These are phyloP conservation scores for Phytophthora parvispora DNA, from an alignment of 352 stramenopile genomes.

Conservation along the genomic window DNA sequence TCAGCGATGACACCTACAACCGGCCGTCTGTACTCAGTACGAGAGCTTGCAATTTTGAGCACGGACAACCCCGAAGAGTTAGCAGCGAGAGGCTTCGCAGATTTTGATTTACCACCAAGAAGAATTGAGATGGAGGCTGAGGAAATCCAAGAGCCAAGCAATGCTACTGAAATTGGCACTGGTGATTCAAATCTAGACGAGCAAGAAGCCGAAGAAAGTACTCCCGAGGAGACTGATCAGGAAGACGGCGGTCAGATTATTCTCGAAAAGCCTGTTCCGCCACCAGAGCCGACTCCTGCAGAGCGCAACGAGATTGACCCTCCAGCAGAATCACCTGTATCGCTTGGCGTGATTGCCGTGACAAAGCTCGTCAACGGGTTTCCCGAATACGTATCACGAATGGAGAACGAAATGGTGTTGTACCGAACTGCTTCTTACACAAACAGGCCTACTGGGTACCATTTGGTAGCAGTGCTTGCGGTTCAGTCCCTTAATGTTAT, in stretches of 20 bases:
- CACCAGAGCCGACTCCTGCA: constrained; percentile 31
- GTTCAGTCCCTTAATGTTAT: constrained; percentile 58
- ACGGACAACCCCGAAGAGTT: constrained; percentile 27
- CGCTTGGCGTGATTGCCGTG: constrained; percentile 35
- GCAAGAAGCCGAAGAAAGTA: neutral
- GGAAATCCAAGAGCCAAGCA: neutral
- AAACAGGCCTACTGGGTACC: constrained; percentile 20
- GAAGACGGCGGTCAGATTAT: constrained; percentile 3
- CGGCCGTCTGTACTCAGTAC: constrained; percentile 62
- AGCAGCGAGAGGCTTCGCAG: constrained; percentile 31
- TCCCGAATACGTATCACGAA: constrained; percentile 36
- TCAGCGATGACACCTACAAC: constrained; percentile 49
- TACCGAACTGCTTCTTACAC: neutral
- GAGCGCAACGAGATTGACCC: constrained; percentile 51
- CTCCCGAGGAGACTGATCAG: constrained; percentile 17
- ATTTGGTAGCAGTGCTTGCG: constrained; percentile 56
- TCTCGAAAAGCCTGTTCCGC: constrained; percentile 2
- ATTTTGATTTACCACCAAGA: constrained; percentile 26
- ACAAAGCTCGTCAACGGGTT: constrained; percentile 44
- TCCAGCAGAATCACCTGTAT: constrained; percentile 43
- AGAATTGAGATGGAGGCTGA: constrained; percentile 8
- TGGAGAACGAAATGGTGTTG: constrained; percentile 22
- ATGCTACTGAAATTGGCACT: neutral
- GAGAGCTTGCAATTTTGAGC: constrained; percentile 56
- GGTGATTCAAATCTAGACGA: neutral